Percentiles rank a stretch among this genome's conserved stretches.
Conservation (phyloP, 139 green algal species). For the Picochlorum sp. region DNA sequence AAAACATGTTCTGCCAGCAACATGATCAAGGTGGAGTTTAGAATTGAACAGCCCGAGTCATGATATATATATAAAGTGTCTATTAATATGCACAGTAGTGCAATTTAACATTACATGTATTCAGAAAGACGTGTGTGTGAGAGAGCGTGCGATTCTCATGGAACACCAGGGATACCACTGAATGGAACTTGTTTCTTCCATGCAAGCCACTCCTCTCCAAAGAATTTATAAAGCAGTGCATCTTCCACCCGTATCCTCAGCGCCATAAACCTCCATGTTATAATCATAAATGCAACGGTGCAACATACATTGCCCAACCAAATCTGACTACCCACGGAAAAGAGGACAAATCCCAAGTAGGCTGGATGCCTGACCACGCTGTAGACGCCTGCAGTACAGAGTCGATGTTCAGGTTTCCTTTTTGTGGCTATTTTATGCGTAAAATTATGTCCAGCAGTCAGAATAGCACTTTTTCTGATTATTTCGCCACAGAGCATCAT, state of each 20-base stretch:
- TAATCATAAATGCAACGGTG: constrained; percentile 31
- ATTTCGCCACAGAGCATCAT: constrained; percentile 46
- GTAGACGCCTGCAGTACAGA: constrained; percentile 59
- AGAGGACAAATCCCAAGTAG: constrained; percentile 84
- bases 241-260: constrained; percentile 53
- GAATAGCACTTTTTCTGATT: constrained; percentile 56
- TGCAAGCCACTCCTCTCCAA: constrained; percentile 36
- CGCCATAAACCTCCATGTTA: constrained; percentile 55
- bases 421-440: constrained; percentile 55
- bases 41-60: no score
- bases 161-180: constrained; percentile 43
- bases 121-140: not conserved
- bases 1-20: not conserved
- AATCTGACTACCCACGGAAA: constrained; percentile 73
- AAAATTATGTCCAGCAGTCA: constrained; percentile 54
- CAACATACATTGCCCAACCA: constrained; percentile 68
- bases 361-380: constrained; percentile 70
- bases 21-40: not conserved
- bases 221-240: constrained; percentile 46
- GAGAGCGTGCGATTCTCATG: constrained; percentile 17
- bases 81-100: no score
- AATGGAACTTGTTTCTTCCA: constrained; percentile 33
- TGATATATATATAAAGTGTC: no score
- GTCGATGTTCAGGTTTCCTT: constrained; percentile 29
- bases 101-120: not conserved